Conservation (phyloP, 257 asterid species). For the Nicotiana paniculata region DNA sequence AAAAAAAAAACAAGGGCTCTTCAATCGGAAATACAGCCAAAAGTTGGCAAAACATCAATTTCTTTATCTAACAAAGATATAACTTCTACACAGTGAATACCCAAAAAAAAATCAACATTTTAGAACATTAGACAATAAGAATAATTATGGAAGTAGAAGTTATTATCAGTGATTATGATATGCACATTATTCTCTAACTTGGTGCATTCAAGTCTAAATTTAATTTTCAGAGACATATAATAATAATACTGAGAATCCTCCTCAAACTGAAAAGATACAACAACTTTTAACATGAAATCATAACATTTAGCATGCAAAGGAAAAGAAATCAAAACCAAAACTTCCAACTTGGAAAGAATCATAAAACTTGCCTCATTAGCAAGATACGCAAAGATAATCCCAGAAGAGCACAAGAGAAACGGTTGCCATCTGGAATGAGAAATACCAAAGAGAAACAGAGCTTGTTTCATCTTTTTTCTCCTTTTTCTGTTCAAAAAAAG, state of each 20-base stretch:
- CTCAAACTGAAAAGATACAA: conserved; percentile 6
- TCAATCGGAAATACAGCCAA: not conserved
- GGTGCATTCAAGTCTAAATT: not conserved
- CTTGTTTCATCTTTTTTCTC: conserved; percentile 45
- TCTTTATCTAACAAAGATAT: not conserved
- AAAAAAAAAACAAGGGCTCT: not conserved
- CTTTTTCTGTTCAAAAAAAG: not conserved
- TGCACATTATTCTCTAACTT: not conserved
- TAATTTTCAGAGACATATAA: not conserved
- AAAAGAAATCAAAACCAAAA: not conserved
- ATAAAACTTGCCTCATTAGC: conserved; percentile 62
- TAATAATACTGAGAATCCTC: not conserved
- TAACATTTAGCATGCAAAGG: not conserved
- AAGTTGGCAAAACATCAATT: not conserved
- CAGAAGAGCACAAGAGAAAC: conserved; percentile 75
- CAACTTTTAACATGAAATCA: not conserved
- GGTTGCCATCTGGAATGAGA: conserved; percentile 81
- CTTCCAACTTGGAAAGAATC: not conserved
- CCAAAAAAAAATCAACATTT: not conserved
- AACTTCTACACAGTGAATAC: not conserved
- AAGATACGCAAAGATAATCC: conserved; percentile 88
- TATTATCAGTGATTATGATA: not conserved
- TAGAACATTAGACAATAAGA: not conserved
- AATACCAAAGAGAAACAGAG: conserved; percentile 74
- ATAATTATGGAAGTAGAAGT: not conserved